phyloP scores from a whole-genome alignment of 2,329 filamentous ascomycete species.

The Pseudogymnoascus pannorum region DNA sequence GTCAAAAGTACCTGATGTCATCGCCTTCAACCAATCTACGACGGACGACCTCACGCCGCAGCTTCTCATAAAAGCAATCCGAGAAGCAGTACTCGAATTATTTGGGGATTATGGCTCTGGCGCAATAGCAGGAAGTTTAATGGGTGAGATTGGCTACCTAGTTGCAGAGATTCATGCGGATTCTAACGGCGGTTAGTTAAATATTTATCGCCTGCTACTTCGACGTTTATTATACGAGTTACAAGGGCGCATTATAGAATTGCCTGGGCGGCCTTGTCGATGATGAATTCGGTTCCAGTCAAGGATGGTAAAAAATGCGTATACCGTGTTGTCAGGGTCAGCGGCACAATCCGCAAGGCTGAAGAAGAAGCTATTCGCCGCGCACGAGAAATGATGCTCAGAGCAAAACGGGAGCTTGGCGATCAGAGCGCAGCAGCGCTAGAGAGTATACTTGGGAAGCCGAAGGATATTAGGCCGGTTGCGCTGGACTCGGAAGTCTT shows the following conservation, averaged over 20 bases:
- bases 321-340: conserved; percentile 78
- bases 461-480: conserved; percentile 16
- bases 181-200: conserved; percentile 54
- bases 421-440: conserved; percentile 32
- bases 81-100: conserved; percentile 60
- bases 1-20: conserved; percentile 44
- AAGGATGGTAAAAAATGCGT: conserved; percentile 60
- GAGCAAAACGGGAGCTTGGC: conserved; percentile 48
- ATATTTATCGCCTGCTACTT: conserved; percentile 87
- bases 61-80: conserved; percentile 60
- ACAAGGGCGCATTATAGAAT: conserved; percentile 76
- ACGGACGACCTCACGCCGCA: conserved; percentile 61
- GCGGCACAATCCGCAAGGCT: conserved; percentile 85
- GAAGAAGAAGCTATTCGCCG: conserved; percentile 83
- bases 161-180: not conserved
- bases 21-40: conserved; percentile 75
- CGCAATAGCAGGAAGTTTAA: conserved; percentile 59
- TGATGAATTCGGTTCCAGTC: conserved; percentile 62
- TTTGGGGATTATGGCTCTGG: conserved; percentile 89
- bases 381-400: conserved; percentile 63
- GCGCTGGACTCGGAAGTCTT: conserved; percentile 34
- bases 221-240: conserved; percentile 83
- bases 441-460: conserved; percentile 34
- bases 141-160: conserved; percentile 42
- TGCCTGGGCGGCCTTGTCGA: conserved; percentile 83